Evolutionary conservation across 495 filamentous ascomycete species (phyloP).

Genomic region (Penicillium mononematosum): DNA sequence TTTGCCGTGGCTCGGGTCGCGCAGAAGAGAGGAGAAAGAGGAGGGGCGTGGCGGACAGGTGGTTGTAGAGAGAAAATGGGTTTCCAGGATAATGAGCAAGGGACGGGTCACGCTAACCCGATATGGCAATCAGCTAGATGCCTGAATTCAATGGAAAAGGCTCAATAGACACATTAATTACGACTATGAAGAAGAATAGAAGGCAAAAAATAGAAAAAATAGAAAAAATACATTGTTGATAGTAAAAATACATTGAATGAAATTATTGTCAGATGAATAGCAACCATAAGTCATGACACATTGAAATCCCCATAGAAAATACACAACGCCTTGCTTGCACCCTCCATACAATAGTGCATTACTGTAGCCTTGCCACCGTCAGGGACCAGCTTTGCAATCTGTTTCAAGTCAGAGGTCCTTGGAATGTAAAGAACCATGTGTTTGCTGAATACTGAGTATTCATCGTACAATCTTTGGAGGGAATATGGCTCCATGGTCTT

Average conservation of each 20-base stretch:
- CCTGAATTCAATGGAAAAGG: not conserved
- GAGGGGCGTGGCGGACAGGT: not conserved
- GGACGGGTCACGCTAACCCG: constrained; percentile 16
- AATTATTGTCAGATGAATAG: not conserved
- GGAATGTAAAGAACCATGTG: constrained; percentile 80
- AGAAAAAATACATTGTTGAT: not conserved
- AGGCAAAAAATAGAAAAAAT: no score
- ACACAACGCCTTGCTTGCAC: constrained; percentile 78
- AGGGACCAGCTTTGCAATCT: constrained; percentile 66
- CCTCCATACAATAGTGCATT: constrained; percentile 87
- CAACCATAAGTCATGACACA: constrained; percentile 17
- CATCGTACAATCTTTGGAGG: constrained; percentile 57
- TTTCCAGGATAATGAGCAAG: constrained; percentile 11
- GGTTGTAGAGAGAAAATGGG: constrained; percentile 11
- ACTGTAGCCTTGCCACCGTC: constrained; percentile 59
- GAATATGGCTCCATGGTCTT: constrained; percentile 84
- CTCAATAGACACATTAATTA: not conserved
- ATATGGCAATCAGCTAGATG: constrained; percentile 26
- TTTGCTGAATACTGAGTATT: constrained; percentile 52
- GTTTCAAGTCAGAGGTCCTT: constrained; percentile 79
- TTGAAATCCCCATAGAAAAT: constrained; percentile 53
- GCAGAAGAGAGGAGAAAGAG: not conserved
- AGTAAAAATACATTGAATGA: constrained; percentile 4
- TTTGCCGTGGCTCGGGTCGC: not conserved
- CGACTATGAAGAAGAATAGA: not conserved